Conservation (phyloP, 1,284 basidiomycete species). For the Pseudozyma sp. region DNA sequence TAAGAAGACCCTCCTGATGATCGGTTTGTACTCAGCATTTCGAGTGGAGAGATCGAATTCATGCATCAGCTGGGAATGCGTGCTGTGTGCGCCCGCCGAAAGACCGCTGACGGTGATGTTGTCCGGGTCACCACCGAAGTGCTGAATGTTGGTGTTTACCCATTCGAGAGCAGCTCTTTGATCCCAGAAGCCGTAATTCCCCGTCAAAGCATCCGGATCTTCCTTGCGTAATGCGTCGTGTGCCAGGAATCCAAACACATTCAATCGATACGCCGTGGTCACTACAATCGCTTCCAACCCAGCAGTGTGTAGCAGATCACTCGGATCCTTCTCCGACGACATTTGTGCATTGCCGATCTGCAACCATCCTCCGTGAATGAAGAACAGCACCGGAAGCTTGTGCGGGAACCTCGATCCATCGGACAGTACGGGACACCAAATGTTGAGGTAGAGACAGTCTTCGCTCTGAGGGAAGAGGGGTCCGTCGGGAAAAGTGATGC, state of each 20-base stretch:
- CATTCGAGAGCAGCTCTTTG: conserved; percentile 57
- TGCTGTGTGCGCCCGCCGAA: conserved; percentile 66
- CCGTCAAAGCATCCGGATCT: conserved; percentile 29
- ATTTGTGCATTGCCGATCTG: conserved; percentile 44
- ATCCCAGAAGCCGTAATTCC: conserved; percentile 57
- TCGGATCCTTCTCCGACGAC: conserved; percentile 17
- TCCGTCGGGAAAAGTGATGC: conserved; percentile 18
- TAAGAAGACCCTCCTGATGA: conserved; percentile 42
- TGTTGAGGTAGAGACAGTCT: conserved; percentile 54
- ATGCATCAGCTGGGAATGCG: conserved; percentile 66
- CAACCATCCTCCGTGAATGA: conserved; percentile 52
- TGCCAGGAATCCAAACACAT: conserved; percentile 53
- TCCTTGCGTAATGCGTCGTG: conserved; percentile 27
- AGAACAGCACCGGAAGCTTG: conserved; percentile 45
- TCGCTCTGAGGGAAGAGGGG: conserved; percentile 20
- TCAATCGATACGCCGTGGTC: conserved; percentile 45
- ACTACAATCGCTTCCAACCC: conserved; percentile 42
- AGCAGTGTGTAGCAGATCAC: conserved; percentile 28
- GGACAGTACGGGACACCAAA: conserved; percentile 31
- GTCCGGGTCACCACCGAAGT: conserved; percentile 62
- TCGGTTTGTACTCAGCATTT: conserved; percentile 25
- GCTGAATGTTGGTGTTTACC: conserved; percentile 55
- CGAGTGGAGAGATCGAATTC: conserved; percentile 43
- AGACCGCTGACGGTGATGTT: conserved; percentile 66
- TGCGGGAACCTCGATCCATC: conserved; percentile 1